These are phyloP conservation scores for Kuraishia ogatae DNA, from an alignment of 805 yeast genomes.

Conservation along the genomic window DNA sequence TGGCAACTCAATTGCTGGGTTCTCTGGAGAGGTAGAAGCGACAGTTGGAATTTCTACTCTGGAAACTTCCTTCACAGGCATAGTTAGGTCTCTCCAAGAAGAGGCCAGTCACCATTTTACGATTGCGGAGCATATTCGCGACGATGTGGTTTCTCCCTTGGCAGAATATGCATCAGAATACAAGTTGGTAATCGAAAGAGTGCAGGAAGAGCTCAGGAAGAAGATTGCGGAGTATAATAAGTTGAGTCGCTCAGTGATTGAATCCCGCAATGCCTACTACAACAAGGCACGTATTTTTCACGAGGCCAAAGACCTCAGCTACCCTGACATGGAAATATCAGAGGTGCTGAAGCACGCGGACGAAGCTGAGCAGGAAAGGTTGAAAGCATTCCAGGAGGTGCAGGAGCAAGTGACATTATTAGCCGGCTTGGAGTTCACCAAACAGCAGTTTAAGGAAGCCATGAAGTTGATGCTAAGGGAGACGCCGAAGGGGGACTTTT, in stretches of 20 bases:
- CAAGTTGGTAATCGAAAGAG: neutral
- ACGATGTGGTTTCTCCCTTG: neutral
- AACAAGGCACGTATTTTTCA: neutral
- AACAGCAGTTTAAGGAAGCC: constrained; percentile 27
- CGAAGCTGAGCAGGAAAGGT: neutral
- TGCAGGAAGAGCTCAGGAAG: neutral
- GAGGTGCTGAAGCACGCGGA: constrained; percentile 5
- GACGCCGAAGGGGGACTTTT: constrained; percentile 33
- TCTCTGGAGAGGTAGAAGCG: neutral
- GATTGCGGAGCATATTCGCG: neutral
- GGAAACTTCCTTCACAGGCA: neutral
- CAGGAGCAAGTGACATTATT: constrained; percentile 10
- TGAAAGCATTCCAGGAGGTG: constrained; percentile 23
- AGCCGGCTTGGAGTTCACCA: neutral
- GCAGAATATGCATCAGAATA: neutral
- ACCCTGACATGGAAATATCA: neutral
- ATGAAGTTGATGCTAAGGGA: constrained; percentile 32
- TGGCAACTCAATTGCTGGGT: neutral
- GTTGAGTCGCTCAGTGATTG: neutral
- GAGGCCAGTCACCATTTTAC: neutral
- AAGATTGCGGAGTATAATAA: neutral
- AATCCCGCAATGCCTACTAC: neutral
- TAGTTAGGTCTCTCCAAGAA: neutral
- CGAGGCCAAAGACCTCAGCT: neutral
- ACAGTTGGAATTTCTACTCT: neutral